phyloP scores from a whole-genome alignment of 176 grass and related monocot species.

The Ensete glaucum region DNA sequence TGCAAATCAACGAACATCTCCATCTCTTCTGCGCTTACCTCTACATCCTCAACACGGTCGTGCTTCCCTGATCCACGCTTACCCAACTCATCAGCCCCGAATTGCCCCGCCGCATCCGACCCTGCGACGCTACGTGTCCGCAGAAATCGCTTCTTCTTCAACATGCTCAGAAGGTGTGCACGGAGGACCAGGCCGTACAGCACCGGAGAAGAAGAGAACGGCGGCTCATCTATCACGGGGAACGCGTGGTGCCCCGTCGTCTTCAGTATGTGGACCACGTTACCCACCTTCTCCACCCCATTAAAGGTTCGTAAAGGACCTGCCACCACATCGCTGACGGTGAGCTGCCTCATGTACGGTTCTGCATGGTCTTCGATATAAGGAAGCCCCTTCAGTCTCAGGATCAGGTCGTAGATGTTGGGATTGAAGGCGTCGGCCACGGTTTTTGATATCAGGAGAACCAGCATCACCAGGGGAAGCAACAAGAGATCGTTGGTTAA shows the following conservation, averaged over 20 bases:
- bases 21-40: not conserved
- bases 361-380: not conserved
- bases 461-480: slow-evolving; percentile 2
- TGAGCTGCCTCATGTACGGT: not conserved
- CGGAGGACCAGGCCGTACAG: not conserved
- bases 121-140: not conserved
- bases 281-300: not conserved
- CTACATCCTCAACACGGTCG: not conserved
- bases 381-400: not conserved
- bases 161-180: not conserved
- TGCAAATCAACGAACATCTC: slow-evolving; percentile 6
- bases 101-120: not conserved
- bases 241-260: not conserved
- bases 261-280: not conserved
- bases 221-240: not conserved
- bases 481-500: slow-evolving; percentile 9
- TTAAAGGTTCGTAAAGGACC: not conserved
- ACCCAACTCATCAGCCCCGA: not conserved
- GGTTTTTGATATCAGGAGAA: not conserved
- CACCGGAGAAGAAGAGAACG: not conserved
- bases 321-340: not conserved
- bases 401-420: slow-evolving; percentile 8
- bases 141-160: not conserved
- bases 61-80: slow-evolving; percentile 5
- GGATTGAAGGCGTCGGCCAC: slow-evolving; percentile 1